Evolutionary conservation across 306 rosid genomes (phyloP).

Genomic region (Quercus agrifolia): DNA sequence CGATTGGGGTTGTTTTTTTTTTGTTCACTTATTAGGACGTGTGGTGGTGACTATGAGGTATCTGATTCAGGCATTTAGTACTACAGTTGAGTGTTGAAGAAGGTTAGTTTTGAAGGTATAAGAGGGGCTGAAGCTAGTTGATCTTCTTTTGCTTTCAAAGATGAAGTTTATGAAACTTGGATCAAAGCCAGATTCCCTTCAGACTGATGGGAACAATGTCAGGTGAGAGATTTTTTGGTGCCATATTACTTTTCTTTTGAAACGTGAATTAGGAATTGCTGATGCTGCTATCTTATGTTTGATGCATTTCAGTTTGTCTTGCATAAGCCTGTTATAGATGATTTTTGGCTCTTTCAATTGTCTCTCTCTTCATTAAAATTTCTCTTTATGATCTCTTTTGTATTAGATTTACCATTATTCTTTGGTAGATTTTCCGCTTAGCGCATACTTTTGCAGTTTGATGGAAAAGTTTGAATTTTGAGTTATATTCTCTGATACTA

Average conservation of each 20-base stretch:
- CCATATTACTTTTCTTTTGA: slow-evolving; percentile 4
- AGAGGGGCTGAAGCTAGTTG: slow-evolving; percentile 24
- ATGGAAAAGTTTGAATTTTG: too few relatives aligned
- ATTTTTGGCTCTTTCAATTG: too few relatives aligned
- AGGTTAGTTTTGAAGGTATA: slow-evolving; percentile 13
- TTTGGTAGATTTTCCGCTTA: too few relatives aligned
- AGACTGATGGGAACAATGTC: slow-evolving; percentile 69
- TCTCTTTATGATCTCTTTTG: too few relatives aligned
- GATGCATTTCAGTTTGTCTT: not conserved
- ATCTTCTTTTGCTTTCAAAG: slow-evolving; percentile 42
- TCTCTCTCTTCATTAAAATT: too few relatives aligned
- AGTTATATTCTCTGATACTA: too few relatives aligned
- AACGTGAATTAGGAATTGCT: not conserved
- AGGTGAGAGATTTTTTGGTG: slow-evolving; percentile 17
- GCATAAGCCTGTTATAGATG: too few relatives aligned
- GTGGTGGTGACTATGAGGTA: slow-evolving; percentile 21
- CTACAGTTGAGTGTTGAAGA: slow-evolving; percentile 34
- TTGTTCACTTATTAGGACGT: slow-evolving; percentile 18
- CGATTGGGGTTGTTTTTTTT: slow-evolving; percentile 15
- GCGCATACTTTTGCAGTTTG: too few relatives aligned
- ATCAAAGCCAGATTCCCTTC: slow-evolving; percentile 91
- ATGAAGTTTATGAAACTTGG: slow-evolving; percentile 99
- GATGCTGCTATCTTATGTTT: not conserved
- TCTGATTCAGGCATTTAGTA: slow-evolving; percentile 23
- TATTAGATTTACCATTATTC: too few relatives aligned